Evolutionary conservation across 495 filamentous ascomycete genomes (phyloP).

Genomic region (Lindgomyces ingoldianus): DNA sequence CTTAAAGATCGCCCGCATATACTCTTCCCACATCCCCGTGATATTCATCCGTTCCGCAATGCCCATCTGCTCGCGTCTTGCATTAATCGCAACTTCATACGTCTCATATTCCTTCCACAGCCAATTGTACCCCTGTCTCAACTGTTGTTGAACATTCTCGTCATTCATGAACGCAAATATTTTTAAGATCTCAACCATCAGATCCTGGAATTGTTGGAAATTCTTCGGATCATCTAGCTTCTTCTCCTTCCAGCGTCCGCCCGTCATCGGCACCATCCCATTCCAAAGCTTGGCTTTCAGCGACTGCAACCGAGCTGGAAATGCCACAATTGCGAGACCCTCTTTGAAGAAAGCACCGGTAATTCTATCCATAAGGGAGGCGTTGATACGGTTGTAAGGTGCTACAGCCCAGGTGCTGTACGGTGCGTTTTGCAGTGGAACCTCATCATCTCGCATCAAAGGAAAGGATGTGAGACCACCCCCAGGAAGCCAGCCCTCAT

Average conservation of each 20-base stretch:
- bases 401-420: background rate
- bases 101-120: background rate
- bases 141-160: background rate
- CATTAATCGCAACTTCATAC: slow-evolving; percentile 2
- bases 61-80: background rate
- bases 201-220: background rate
- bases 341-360: background rate
- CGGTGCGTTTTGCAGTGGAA: background rate
- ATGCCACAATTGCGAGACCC: background rate
- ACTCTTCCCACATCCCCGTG: slow-evolving; percentile 10
- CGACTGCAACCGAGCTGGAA: background rate
- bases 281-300: background rate
- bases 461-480: background rate
- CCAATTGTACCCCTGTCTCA: slow-evolving; percentile 3
- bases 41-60: slow-evolving; percentile 2
- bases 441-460: no score
- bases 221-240: background rate
- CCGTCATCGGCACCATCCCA: background rate
- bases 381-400: background rate
- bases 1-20: background rate
- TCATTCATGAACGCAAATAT: background rate
- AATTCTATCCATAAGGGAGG: background rate
- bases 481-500: background rate
- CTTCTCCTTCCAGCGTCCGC: background rate
- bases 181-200: background rate